Conservation (phyloP, 768 basidiomycete genomes). For the Mycena indigotica region DNA sequence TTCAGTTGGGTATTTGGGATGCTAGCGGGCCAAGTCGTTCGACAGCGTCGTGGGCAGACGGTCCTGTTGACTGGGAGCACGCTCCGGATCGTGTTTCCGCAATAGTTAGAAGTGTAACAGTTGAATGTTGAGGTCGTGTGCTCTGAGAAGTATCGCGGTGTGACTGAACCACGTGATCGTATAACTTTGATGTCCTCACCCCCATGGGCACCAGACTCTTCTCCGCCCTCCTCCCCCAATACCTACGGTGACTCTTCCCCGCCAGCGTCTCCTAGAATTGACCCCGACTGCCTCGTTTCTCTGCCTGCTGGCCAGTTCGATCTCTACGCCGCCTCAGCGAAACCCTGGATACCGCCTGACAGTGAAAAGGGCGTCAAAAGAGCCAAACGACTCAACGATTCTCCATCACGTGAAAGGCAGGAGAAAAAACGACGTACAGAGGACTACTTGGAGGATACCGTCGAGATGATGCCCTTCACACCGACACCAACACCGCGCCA, state of each 20-base stretch:
- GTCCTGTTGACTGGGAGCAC: conserved; percentile 43
- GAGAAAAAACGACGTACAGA: conserved; percentile 21
- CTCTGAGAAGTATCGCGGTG: no score
- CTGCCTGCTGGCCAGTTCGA: conserved; percentile 27
- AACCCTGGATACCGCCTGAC: conserved; percentile 43
- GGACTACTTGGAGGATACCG: conserved; percentile 17
- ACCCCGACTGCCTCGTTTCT: conserved; percentile 29
- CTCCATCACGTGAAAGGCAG: conserved; percentile 23
- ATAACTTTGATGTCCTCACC: no score
- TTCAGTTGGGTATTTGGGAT: conserved; percentile 50
- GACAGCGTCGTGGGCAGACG: conserved; percentile 45
- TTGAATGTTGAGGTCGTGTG: conserved; percentile 43
- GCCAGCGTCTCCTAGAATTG: conserved; percentile 49
- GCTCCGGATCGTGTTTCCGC: conserved; percentile 37
- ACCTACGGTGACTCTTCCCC: conserved; percentile 46
- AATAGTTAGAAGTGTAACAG: conserved; percentile 35
- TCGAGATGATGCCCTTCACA: conserved; percentile 19
- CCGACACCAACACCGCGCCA: conserved; percentile 6
- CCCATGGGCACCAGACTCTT: conserved; percentile 3
- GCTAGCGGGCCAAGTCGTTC: conserved; percentile 41
- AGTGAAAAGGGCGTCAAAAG: conserved; percentile 43
- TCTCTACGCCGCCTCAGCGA: conserved; percentile 64
- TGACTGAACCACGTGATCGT: no score
- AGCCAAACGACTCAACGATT: conserved; percentile 27
- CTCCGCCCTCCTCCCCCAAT: conserved; percentile 35